Evolutionary conservation across 1,284 basidiomycete genomes (phyloP), one percentile per base, ranked within the genome.

Genomic region (Calocybe gambosa): DNA sequence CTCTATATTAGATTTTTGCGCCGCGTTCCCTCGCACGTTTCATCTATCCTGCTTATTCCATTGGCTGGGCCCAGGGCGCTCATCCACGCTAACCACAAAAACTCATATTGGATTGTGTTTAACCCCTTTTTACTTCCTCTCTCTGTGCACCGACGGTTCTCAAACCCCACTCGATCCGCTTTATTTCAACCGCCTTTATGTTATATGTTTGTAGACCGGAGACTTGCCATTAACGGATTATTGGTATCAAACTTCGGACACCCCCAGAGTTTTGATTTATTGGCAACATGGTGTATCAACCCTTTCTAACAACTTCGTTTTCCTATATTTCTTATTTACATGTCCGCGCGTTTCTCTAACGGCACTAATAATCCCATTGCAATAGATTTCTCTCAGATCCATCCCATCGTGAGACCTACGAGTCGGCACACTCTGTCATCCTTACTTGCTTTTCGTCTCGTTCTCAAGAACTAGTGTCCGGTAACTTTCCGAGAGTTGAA

Each of bases 351-450:
- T 23, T 41, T 10, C 15, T 39, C 33, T 38, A 48, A 31, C 40
- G 38, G 50, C 42, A 35, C 55, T 54, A 39, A 54, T 50, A 28
- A 39, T n/a, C n/a, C n/a, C 44, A 47, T 48, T 43, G 15, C 34
- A 16, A 25, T 53, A 85, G 82, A 35, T 72, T 80, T 58, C 67
- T 85, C 18, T 69, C 66, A 41, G 71, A 81, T 50, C 52, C 76
- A n/a, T 62, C 62, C 12, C 67, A 84, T 49, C 77, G 84, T 26
- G 82, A 86, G 51, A 78, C 75, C 15, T 88, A 77, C 50, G 85
- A 89, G 60, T 83, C 83, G 0, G 76, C 84, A 3, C 86, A 89
- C 60, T 88, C 85, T 2, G 82, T 85, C 23, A 68, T 89, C 42
- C 65, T 89, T 5, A 71, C 85, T 2, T 70, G 86, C 18, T 80